Conservation (phyloP, 2,329 filamentous ascomycete genomes). For the Botrytis cinerea region DNA sequence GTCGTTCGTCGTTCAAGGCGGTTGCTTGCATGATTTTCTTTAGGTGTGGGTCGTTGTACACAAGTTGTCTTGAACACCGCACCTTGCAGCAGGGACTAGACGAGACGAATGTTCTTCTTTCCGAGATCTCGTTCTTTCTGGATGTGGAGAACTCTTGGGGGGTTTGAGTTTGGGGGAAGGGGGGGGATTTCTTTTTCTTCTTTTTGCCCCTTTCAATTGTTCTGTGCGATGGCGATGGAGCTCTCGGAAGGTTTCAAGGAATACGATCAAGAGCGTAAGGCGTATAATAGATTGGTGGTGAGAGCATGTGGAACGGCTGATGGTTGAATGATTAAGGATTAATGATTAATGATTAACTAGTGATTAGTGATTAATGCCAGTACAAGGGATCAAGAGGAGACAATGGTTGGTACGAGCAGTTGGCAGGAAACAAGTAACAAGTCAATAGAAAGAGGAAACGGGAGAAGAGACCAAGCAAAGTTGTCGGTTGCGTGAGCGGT, state of each 20-base stretch:
- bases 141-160: background rate
- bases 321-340: background rate
- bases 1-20: slow-evolving; percentile 20
- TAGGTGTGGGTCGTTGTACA: slow-evolving; percentile 23
- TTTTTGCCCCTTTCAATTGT: background rate
- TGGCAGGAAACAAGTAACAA: too few species aligned
- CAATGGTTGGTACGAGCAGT: background rate
- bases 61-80: slow-evolving; percentile 22
- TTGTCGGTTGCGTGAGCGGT: too few species aligned
- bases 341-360: background rate
- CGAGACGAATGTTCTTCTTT: background rate
- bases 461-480: background rate
- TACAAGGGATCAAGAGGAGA: background rate
- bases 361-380: background rate
- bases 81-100: slow-evolving; percentile 8
- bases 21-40: slow-evolving; percentile 22
- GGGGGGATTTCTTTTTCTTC: background rate
- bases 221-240: background rate
- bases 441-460: background rate
- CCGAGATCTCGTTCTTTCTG: slow-evolving; percentile 14
- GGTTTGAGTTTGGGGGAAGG: slow-evolving; percentile 1
- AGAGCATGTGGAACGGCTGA: slow-evolving; percentile 20
- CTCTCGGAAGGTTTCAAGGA: slow-evolving; percentile 11
- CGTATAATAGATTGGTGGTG: slow-evolving; percentile 8
- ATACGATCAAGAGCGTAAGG: slow-evolving; percentile 20